Percentiles rank a stretch among this genome's conserved stretches.
phyloP scores from a whole-genome alignment of 495 filamentous ascomycete species.

The Clavariopsis aquatica region DNA sequence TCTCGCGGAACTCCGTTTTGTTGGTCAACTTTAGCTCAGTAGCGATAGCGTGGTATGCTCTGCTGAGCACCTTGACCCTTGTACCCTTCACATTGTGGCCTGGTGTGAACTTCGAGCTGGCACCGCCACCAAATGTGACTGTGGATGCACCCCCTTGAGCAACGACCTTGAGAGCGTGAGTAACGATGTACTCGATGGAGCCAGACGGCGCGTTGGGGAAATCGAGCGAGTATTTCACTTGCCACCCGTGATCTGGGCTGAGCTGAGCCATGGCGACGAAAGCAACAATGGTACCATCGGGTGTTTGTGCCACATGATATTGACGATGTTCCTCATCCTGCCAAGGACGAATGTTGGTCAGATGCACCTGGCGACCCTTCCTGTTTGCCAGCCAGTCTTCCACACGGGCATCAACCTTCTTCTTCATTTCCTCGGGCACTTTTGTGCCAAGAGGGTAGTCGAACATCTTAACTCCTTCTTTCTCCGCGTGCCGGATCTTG shows the following conservation, averaged over 20 bases:
- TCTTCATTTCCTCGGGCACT: constrained; percentile 61
- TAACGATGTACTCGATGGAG: constrained; percentile 77
- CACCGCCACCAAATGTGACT: constrained; percentile 80
- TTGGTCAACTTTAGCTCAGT: constrained; percentile 74
- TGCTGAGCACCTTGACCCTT: constrained; percentile 70
- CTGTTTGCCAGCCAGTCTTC: constrained; percentile 75
- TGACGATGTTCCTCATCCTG: constrained; percentile 73
- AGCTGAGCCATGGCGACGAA: constrained; percentile 75
- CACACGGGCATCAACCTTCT: constrained; percentile 68
- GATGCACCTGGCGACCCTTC: constrained; percentile 80
- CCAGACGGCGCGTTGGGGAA: constrained; percentile 78
- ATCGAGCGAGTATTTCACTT: constrained; percentile 85
- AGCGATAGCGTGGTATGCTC: constrained; percentile 74
- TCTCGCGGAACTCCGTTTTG: constrained; percentile 85
- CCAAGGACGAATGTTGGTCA: constrained; percentile 84
- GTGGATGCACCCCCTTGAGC: constrained; percentile 61
- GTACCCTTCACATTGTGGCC: constrained; percentile 75
- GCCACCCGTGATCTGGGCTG: constrained; percentile 73
- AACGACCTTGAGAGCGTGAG: constrained; percentile 70
- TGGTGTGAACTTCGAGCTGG: constrained; percentile 63
- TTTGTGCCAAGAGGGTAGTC: constrained; percentile 62
- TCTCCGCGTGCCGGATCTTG: constrained; percentile 75
- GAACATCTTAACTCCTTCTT: constrained; percentile 72
- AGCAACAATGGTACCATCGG: constrained; percentile 65
- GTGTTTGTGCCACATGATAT: constrained; percentile 74